Evolutionary conservation across 1,284 basidiomycete species (phyloP), one percentile per base, ranked within the genome.

Genomic region (Apiotrichum veenhuisii): DNA sequence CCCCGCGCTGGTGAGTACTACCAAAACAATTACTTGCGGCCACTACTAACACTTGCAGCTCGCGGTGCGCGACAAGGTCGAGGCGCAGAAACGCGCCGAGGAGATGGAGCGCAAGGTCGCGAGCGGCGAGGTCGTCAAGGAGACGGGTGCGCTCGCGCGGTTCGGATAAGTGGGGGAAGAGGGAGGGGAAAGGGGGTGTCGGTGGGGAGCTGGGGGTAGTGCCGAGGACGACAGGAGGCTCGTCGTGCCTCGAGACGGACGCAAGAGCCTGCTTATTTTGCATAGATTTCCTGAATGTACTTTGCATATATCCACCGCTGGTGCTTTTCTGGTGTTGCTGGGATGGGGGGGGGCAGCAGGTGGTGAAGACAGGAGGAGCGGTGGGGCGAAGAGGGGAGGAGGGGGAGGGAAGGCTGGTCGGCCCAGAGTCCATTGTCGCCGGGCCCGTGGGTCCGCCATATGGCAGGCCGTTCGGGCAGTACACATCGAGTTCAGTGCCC

Each of bases 1-100:
- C 73, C 89, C 90, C 26, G 82, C 85, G 48, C 84, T 87, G 54
- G 91, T 94, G 67, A 68, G 86, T 81, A 20, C 30, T 50, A 38
- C 8, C 23, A 37, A 25, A 25, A 23, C 20, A 18, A 5, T 44
- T 8, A 25, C 25, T 47, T 47, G 30, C 15, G 17, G 17, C 17
- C 36, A 25, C 5, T 14, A 27, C 58, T 59, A 54, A 59, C 51
- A 27, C 1, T 15, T 17, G 10, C 52, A 71, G 69, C 44, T 71
- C 23, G 67, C 68, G 2, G 64, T 71, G 27, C 62, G 64, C 54
- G 64, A 62, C 14, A 71, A 71, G 62, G 65, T 71, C 36, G 63
- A 66, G 26, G 57, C 62, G 41, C 68, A 71, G 59, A 54, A 63
- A 48, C 61, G 68, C 38, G 63, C 61, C 22, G 68, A 62, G 18